These are phyloP conservation scores for Chaetomium olivaceum DNA, from an alignment of 2,329 filamentous ascomycete species.

Conservation along the genomic window DNA sequence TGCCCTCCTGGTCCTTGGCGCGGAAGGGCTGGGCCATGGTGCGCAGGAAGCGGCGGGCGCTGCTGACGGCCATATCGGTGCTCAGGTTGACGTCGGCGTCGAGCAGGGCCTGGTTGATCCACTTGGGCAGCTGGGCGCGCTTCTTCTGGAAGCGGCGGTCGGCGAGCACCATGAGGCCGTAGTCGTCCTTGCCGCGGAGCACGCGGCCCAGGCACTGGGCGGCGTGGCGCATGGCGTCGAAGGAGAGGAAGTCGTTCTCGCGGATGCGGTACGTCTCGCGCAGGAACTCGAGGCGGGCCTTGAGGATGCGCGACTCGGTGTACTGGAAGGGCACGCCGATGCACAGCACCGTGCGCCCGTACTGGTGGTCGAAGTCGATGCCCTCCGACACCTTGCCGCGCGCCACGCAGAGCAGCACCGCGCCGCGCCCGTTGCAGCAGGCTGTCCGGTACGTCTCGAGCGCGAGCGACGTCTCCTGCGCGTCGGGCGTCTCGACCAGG, in stretches of 20 bases:
- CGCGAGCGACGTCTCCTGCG: constrained; percentile 92
- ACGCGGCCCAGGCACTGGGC: constrained; percentile 96
- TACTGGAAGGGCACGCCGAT: constrained; percentile 99
- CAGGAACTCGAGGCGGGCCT: constrained; percentile 93
- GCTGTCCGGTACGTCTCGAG: constrained; percentile 96
- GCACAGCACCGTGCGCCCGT: constrained; percentile 90
- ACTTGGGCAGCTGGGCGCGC: constrained; percentile 85
- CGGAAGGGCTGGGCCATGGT: constrained; percentile 92
- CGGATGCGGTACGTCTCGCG: constrained; percentile 95
- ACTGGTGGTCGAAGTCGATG: constrained; percentile 99
- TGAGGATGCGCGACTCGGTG: constrained; percentile 94
- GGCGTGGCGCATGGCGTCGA: constrained; percentile 99
- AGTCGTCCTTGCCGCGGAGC: constrained; percentile 93
- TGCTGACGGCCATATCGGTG: constrained; percentile 91
- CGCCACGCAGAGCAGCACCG: constrained; percentile 89
- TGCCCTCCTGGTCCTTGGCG: constrained; percentile 80
- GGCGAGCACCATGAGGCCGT: constrained; percentile 98
- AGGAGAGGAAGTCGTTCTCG: constrained; percentile 96
- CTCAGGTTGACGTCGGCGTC: constrained; percentile 87
- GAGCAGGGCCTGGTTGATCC: constrained; percentile 86
- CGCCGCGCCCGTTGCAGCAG: constrained; percentile 94
- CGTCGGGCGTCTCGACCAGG: constrained; percentile 94
- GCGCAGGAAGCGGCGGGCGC: constrained; percentile 83
- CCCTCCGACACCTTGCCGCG: constrained; percentile 97
- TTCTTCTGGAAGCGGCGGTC: constrained; percentile 94